Conservation (phyloP, 106 monocot genomes). For the Dendrobium nobile region DNA sequence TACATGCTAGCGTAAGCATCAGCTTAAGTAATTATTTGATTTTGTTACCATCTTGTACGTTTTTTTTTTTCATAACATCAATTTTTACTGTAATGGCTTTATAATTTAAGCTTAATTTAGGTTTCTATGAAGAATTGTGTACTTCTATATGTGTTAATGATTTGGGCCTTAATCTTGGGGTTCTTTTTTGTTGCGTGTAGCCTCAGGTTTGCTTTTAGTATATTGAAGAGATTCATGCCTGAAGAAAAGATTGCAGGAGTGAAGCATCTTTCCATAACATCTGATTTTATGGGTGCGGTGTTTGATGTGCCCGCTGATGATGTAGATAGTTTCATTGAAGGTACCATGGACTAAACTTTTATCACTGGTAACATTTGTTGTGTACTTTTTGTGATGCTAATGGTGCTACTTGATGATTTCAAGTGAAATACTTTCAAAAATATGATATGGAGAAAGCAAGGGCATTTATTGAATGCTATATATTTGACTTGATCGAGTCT, state of each 20-base stretch:
- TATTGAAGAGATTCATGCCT: conserved; percentile 74
- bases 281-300: conserved; percentile 80
- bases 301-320: conserved; percentile 94
- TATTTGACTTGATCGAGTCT: too few relatives aligned
- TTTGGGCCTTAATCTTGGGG: background rate
- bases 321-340: conserved; percentile 50
- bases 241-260: conserved; percentile 70
- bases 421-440: background rate
- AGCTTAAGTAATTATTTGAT: conserved; percentile 36
- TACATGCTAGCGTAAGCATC: conserved; percentile 17
- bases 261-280: conserved; percentile 68
- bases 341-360: conserved; percentile 22
- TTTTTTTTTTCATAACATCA: background rate
- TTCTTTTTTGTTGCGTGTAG: background rate
- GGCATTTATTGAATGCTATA: too few relatives aligned
- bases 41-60: background rate
- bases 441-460: too few relatives aligned
- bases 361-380: background rate
- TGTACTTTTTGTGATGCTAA: background rate
- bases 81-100: background rate
- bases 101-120: too few relatives aligned
- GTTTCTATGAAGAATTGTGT: too few relatives aligned
- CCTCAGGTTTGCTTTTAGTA: conserved; percentile 62
- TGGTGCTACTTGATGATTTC: background rate
- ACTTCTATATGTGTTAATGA: background rate